These are phyloP conservation scores for Tetrahymena elliotti DNA, from an alignment of 73 alveolate genomes.

Conservation along the genomic window DNA sequence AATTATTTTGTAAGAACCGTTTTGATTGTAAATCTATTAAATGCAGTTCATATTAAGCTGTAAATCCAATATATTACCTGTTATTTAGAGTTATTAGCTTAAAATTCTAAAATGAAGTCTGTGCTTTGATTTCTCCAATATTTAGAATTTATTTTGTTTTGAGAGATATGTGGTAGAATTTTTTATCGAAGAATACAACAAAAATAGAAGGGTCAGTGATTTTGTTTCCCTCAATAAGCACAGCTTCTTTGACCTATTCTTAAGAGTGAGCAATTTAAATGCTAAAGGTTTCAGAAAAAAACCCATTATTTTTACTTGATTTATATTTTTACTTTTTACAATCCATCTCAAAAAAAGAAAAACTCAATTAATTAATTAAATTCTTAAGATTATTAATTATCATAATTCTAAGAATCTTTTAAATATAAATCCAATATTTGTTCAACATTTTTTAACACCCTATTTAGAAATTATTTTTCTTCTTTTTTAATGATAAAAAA, in stretches of 20 bases:
- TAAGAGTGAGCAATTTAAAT: not conserved
- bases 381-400: no score
- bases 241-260: not conserved
- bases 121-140: not conserved
- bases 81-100: not conserved
- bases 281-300: not conserved
- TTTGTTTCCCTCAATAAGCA: not conserved
- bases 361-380: no score
- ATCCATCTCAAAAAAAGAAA: not conserved
- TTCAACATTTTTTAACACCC: no score
- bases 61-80: not conserved
- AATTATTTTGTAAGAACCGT: not conserved
- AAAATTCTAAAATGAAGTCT: not conserved
- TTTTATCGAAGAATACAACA: not conserved
- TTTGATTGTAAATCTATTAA: not conserved
- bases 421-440: no score
- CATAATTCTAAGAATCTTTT: no score
- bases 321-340: not conserved
- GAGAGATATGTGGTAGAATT: not conserved
- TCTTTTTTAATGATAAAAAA: no score
- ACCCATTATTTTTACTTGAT: not conserved
- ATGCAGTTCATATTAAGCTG: not conserved
- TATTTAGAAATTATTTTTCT: not conserved
- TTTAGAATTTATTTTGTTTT: not conserved
- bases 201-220: not conserved